Conservation (phyloP, 768 basidiomycete genomes). For the Termitomyces bulborhizus region DNA sequence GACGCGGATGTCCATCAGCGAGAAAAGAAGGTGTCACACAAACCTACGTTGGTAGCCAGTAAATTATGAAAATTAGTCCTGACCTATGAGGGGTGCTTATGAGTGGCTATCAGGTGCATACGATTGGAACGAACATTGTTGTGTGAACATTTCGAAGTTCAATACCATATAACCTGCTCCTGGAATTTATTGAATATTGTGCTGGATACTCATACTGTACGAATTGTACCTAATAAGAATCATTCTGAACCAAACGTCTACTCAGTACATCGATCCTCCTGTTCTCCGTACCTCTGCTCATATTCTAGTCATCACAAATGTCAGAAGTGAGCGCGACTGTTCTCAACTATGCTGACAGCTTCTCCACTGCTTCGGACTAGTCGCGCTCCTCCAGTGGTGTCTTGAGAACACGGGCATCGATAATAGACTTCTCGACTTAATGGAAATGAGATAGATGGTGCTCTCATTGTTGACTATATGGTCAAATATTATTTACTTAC, state of each 20-base stretch:
- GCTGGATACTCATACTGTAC: too few relatives aligned
- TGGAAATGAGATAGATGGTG: too few relatives aligned
- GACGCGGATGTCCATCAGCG: background rate
- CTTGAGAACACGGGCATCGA: too few relatives aligned
- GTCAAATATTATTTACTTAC: too few relatives aligned
- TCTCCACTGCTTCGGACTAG: background rate
- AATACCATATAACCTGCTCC: too few relatives aligned
- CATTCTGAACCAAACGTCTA: background rate
- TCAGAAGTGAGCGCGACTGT: background rate
- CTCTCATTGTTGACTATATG: too few relatives aligned
- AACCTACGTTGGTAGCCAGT: background rate
- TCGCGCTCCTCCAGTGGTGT: too few relatives aligned
- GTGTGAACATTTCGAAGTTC: background rate
- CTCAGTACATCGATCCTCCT: background rate
- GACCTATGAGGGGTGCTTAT: background rate
- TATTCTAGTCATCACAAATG: background rate
- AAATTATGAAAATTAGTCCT: background rate
- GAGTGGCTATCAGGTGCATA: background rate
- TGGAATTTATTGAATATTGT: background rate
- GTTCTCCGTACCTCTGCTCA: background rate
- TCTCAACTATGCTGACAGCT: background rate
- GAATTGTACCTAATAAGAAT: background rate
- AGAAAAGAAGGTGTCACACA: background rate
- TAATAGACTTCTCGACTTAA: too few relatives aligned
- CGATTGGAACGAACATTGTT: background rate